Percentiles rank a stretch among this genome's conserved stretches.
Conservation (phyloP, 805 yeast species). For the Scheffersomyces amazonensis region DNA sequence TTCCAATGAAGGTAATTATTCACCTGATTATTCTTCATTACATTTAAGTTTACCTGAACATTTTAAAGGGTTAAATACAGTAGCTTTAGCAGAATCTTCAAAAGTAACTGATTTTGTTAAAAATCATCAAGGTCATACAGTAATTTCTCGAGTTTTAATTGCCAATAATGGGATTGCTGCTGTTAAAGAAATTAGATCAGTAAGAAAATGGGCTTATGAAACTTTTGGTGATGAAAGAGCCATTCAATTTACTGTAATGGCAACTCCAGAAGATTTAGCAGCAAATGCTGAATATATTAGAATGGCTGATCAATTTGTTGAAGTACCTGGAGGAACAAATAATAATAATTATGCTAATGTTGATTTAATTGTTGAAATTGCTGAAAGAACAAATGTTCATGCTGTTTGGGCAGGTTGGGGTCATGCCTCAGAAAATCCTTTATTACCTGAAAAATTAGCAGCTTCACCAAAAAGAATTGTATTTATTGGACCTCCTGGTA, state of each 20-base stretch:
- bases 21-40: slow-evolving; percentile 20
- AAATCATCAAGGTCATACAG: slow-evolving; percentile 91
- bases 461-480: slow-evolving; percentile 87
- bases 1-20: background rate
- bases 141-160: slow-evolving; percentile 80
- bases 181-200: slow-evolving; percentile 95
- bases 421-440: slow-evolving; percentile 98
- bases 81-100: slow-evolving; percentile 74
- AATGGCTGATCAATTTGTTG: slow-evolving; percentile 98
- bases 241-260: slow-evolving; percentile 95
- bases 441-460: slow-evolving; percentile 89
- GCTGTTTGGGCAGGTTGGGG: slow-evolving; percentile 99
- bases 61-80: slow-evolving; percentile 79
- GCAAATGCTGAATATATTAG: slow-evolving; percentile 97
- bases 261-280: slow-evolving; percentile 97
- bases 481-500: slow-evolving; percentile 98
- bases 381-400: slow-evolving; percentile 93
- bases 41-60: slow-evolving; percentile 56
- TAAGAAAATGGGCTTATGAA: slow-evolving; percentile 98
- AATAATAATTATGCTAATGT: slow-evolving; percentile 98
- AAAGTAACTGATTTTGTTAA: slow-evolving; percentile 80
- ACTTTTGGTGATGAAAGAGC: slow-evolving; percentile 96
- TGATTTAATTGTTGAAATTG: slow-evolving; percentile 93
- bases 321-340: slow-evolving; percentile 99
- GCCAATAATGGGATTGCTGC: slow-evolving; percentile 99